Evolutionary conservation across 1,139 yeast species (phyloP), one percentile per base, ranked within the genome.

Genomic region (Blastobotrys indianensis): DNA sequence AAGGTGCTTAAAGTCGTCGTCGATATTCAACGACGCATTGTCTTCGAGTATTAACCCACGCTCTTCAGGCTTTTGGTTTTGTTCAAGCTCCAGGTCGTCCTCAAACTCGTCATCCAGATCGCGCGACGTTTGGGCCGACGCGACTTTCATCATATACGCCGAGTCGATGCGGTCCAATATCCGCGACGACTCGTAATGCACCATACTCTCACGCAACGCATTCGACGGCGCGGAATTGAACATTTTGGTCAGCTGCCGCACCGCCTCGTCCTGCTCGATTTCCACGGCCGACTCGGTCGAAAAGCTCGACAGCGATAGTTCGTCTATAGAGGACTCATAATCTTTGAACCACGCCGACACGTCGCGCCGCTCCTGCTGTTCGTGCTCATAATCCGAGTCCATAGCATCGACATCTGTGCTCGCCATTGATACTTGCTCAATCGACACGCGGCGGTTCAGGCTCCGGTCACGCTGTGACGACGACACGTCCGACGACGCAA

Each of bases 301-400:
- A 36, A 7, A 13, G 33, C 33, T 31, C 3, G 33, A n/a, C 5
- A 31, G 33, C 20, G 54, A 50, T 10, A 57, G 53, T 4, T 56
- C 48, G 16, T 54, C 62, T 12, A 50, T 50, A 17, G 56, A 56
- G 8, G 49, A 37, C 12, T 42, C 55, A 31, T 50, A 52, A 28
- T 44, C 45, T 11, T 58, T 54, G 46, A 54, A 62, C 67, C 67
- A 64, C 15, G 55, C 61, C 29, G 61, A 63, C 8, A 63, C 67
- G 31, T 64, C 65, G 4, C 60, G 54, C 45, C 62, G 65, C 41
- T 62, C 52, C 30, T 48, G 54, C 30, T 12, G 13, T 16, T 52
- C 51, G 20, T 55, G 59, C 10, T 54, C 59, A n/a, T 42, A 29
- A 33, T 54, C 57, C 17, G 33, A 34, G 12, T 12, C 28, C 28